Conservation (phyloP, 768 basidiomycete genomes). For the Termitomyces sp. region DNA sequence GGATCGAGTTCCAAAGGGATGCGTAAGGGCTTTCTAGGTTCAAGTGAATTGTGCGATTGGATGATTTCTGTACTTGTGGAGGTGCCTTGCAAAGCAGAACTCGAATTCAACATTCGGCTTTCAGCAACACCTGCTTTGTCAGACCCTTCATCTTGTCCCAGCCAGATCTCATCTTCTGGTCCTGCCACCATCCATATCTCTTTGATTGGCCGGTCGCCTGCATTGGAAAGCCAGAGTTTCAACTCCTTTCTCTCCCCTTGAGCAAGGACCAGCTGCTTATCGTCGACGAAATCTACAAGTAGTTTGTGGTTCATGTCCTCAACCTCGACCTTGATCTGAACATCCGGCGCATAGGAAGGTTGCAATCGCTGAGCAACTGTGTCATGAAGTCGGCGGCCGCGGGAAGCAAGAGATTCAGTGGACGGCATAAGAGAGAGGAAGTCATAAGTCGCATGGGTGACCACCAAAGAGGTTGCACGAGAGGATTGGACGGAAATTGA, state of each 20-base stretch:
- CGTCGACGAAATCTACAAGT: conserved; percentile 48
- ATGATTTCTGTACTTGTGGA: conserved; percentile 30
- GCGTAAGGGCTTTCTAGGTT: conserved; percentile 35
- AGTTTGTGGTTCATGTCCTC: conserved; percentile 63
- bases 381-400: conserved; percentile 73
- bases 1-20: conserved; percentile 43
- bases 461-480: conserved; percentile 42
- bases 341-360: conserved; percentile 68
- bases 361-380: conserved; percentile 65
- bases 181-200: conserved; percentile 71
- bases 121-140: conserved; percentile 3
- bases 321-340: conserved; percentile 53
- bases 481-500: conserved; percentile 56
- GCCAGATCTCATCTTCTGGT: conserved; percentile 58
- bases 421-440: conserved; percentile 72
- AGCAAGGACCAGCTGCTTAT: conserved; percentile 42
- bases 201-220: conserved; percentile 49
- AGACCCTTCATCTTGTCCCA: conserved; percentile 22
- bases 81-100: background rate
- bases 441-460: conserved; percentile 56
- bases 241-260: conserved; percentile 65
- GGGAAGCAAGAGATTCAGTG: conserved; percentile 57
- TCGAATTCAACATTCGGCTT: background rate
- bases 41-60: conserved; percentile 47
- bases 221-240: conserved; percentile 58